Base-by-base conservation (phyloP, 192 early-diverging fungal species). In the Coemansia sp. region DNA sequence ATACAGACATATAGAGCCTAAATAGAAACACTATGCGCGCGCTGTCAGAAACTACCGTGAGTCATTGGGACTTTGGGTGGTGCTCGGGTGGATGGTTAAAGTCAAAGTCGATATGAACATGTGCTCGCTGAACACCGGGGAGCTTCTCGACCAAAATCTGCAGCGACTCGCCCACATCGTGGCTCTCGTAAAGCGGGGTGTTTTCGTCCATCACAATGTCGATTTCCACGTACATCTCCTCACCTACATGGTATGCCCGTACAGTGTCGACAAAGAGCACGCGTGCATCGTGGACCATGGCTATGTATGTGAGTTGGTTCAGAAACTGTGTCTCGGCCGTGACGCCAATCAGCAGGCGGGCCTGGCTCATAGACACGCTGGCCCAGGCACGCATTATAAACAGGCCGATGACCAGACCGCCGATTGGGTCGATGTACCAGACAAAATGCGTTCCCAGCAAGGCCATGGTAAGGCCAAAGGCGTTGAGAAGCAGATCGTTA, bases 61-160 rank as follows among this genome's bases (percentile, higher is more conserved):
- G 22, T 57, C 56, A 78, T 33, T 77, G 72, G 1, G 62, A 53
- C 51, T 63, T 64, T 61, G 65, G 58, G 64, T 65, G 67, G 58
- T 87, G 84, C 54, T 91, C 89, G 0, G 87, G 86, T 38, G 79
- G 80, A 69, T 94, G 92, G 36, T 73, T 77, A 23, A 79, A 85
- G 58, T 94, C 92, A 68, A 90, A 92, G 64, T 96, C 91, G 15
- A 91, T 79, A 46, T 97, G 94, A 1, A 97, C 94, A 78, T 93
- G 94, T 1, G 90, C 90, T 22, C 94, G 72, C 44, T 95, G 92
- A 0, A 97, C 92, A 37, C 86, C 82, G 17, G 81, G 79, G 5
- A 93, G 51, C 9, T 65, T 74, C 55, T 97, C 94, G 11, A 97
- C 61, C 49, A 90, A 86, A 35, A 83, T 80, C 71, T 97, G 91